Evolutionary conservation across 2,329 filamentous ascomycete species (phyloP).

Genomic region (Aspergillus flavus): DNA sequence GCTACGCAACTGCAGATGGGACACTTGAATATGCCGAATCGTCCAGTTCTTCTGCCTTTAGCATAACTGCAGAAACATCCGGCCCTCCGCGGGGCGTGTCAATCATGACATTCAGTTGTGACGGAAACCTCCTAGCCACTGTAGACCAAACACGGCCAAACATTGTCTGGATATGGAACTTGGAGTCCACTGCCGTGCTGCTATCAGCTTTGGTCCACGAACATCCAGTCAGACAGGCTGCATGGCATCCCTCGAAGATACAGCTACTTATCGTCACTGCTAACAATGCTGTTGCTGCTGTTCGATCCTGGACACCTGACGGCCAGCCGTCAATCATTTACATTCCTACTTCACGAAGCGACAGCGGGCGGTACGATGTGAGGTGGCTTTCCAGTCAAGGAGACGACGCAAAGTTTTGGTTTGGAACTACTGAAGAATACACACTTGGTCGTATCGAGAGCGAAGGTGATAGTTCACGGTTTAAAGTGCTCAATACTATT

Average conservation of each 20-base stretch:
- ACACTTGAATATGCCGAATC: constrained; percentile 40
- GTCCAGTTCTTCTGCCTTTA: constrained; percentile 41
- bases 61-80: constrained; percentile 32
- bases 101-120: constrained; percentile 42
- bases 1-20: constrained; percentile 30
- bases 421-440: constrained; percentile 38
- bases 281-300: constrained; percentile 34
- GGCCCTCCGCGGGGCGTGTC: constrained; percentile 39
- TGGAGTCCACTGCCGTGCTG: constrained; percentile 32
- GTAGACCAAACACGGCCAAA: constrained; percentile 45
- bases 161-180: constrained; percentile 50
- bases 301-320: constrained; percentile 38
- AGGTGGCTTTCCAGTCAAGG: constrained; percentile 32
- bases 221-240: constrained; percentile 41
- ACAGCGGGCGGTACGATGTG: constrained; percentile 40
- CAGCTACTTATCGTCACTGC: constrained; percentile 44
- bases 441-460: constrained; percentile 35
- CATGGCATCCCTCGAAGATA: constrained; percentile 42
- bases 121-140: constrained; percentile 41
- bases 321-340: constrained; percentile 33
- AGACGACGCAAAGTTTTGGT: constrained; percentile 35
- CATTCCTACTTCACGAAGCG: constrained; percentile 34
- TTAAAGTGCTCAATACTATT: constrained; percentile 33
- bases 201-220: constrained; percentile 46
- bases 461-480: constrained; percentile 24